These are phyloP conservation scores for Phytopythium kandeliae DNA, from an alignment of 352 stramenopile species.

Conservation along the genomic window DNA sequence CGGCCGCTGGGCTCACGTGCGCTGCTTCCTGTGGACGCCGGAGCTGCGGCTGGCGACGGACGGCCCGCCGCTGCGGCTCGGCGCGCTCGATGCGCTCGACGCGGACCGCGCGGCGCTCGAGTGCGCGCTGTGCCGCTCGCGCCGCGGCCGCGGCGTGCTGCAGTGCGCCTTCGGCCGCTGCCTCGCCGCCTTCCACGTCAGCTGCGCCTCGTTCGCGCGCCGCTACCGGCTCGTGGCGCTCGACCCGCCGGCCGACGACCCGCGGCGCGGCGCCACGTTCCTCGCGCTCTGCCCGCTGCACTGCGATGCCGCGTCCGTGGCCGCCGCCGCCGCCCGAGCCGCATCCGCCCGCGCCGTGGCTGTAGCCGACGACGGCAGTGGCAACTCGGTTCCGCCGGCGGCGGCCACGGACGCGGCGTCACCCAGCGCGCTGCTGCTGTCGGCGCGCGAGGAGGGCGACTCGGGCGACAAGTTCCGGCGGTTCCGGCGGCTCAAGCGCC, in stretches of 20 bases:
- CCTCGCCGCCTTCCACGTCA: constrained; percentile 75
- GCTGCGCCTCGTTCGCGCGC: constrained; percentile 51
- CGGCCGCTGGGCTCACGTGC: constrained; percentile 73
- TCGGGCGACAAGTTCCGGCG: constrained; percentile 56
- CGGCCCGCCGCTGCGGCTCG: constrained; percentile 30
- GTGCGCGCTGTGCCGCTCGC: constrained; percentile 70
- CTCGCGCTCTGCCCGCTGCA: constrained; percentile 64
- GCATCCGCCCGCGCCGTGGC: no score
- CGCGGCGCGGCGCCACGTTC: constrained; percentile 48
- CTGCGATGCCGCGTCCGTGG: constrained; percentile 32
- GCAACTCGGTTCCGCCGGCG: no score
- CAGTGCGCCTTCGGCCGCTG: constrained; percentile 76
- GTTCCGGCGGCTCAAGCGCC: constrained; percentile 65
- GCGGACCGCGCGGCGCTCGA: constrained; percentile 52
- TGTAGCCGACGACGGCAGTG: no score
- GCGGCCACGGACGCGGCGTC: constrained; percentile 11
- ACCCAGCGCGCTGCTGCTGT: constrained; percentile 48
- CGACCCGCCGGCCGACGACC: constrained; percentile 25
- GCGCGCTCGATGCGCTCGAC: constrained; percentile 41
- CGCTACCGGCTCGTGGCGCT: constrained; percentile 62
- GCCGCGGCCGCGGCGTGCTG: constrained; percentile 50
- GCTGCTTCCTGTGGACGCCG: constrained; percentile 85
- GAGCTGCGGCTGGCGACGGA: constrained; percentile 51
- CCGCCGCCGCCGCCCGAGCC: no score
- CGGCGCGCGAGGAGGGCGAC: constrained; percentile 22